Evolutionary conservation across 176 grass and related monocot species (phyloP), one percentile per base, ranked within the genome.

Genomic region (Eragrostis curvula): DNA sequence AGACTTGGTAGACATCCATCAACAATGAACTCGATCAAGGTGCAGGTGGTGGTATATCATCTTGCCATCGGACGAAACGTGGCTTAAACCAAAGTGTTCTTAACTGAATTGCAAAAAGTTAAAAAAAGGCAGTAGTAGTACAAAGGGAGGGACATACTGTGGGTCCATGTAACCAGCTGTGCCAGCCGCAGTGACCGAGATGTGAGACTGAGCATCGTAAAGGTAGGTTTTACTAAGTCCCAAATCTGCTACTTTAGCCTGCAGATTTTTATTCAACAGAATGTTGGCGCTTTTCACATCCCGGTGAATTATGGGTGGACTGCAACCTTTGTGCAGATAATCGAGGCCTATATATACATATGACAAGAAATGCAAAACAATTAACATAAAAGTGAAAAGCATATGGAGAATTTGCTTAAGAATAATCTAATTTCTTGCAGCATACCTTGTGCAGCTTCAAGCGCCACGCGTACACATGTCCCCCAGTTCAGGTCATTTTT

Each of bases 211-310:
- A 49, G 15, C 28, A 21, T 90, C 71, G 3, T 42, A 43, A 13
- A 58, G 28, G 30, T 43, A 87, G 9, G 68, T 62, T 24, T 73
- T 88, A 47, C 71, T 58, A 29, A 88, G 80, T 57, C 85, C 86
- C 25, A 91, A 85, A 76, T 91, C 89, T 16, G 80, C 68, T 52
- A 87, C 57, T 68, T 81, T 91, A n/a, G 74, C 80, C 64, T 84
- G 79, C 29, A 87, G 27, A 56, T 75, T 79, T 29, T 59, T 50
- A 28, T 40, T 55, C 70, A 84, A 66, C 21, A 87, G 89, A 28
- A 91, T 91, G 44, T 91, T 91, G 42, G 20, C 75, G 8, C 40
- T 91, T 77, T 88, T 91, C 15, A 91, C 85, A 83, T 91, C 89
- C 24, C 78, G 59, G 18, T 91, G 89, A 58, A 91, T 28, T 59